Conservation (phyloP, 176 grass and related monocot species). For the Cenchrus purpureus region DNA sequence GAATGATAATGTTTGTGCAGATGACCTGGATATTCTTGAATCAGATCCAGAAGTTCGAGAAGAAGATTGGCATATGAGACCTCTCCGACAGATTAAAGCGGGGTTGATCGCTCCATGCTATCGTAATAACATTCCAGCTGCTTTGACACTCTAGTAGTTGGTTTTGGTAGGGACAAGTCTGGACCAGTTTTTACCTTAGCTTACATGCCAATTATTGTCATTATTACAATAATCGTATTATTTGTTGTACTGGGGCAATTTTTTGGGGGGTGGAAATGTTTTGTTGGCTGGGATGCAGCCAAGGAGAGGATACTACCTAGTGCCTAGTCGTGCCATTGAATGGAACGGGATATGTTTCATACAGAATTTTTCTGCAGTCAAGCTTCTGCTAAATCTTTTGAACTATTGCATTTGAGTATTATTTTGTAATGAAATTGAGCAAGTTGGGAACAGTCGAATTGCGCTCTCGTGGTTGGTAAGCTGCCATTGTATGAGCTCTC, state of each 20-base stretch:
- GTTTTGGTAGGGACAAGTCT: conserved; percentile 54
- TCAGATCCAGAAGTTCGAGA: conserved; percentile 91
- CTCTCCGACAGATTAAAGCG: not conserved
- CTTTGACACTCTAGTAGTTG: conserved; percentile 48
- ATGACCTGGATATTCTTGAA: conserved; percentile 99
- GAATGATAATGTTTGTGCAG: conserved; percentile 51
- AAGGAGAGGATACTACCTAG: conserved; percentile 21
- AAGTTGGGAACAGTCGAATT: too few relatives aligned
- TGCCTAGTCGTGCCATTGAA: conserved; percentile 34
- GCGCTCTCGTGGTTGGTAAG: too few relatives aligned
- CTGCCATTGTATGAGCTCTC: too few relatives aligned
- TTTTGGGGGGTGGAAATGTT: conserved; percentile 36
- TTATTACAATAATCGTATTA: conserved; percentile 53
- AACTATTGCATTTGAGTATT: too few relatives aligned
- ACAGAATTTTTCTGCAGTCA: too few relatives aligned
- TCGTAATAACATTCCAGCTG: conserved; percentile 54
- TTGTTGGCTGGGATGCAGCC: conserved; percentile 27
- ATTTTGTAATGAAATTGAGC: too few relatives aligned
- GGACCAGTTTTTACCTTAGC: conserved; percentile 45
- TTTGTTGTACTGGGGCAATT: conserved; percentile 51
- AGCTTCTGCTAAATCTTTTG: too few relatives aligned
- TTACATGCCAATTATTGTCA: conserved; percentile 36
- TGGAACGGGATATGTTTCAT: conserved; percentile 13
- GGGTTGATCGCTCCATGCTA: not conserved
- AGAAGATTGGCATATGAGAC: conserved; percentile 70